Base-by-base conservation (phyloP, 108 stramenopile genomes). In the Cyclostephanos invisitatus region DNA sequence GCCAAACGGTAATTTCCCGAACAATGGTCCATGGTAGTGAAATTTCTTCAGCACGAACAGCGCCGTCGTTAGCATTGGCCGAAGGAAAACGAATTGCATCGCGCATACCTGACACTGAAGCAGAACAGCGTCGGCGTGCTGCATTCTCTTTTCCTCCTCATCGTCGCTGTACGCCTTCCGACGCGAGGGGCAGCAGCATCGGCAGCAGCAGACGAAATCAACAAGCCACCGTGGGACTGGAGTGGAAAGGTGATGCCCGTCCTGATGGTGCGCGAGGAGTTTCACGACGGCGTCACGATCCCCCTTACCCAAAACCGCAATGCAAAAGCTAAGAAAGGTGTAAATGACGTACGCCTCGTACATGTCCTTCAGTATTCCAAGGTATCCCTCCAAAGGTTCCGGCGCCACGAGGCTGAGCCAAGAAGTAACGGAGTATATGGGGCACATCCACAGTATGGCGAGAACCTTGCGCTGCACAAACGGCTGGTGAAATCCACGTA, bases 261-360 rank as follows among this genome's bases (percentile, higher is more conserved):
- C 44, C 12, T 46, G 44, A 51, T 78, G 84, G 24, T 67, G 60
- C 7, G 90, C 82, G 55, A 96, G 73, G 20, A 85, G 40, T 70
- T 89, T 83, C 9, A 97, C 86, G 21, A 94, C 96, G 12, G 74
- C 80, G 37, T 84, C 68, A 27, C 91, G 78, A 73, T 94, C 82
- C 8, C 96, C 96, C 75, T 86, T 89, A 1, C 93, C 96, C 66
- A 96, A 46, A 6, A 95, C 93, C 5, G 92, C 83, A 55, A 97
- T 93, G 46, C 91, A 89, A 75, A 97, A 93, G 25, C 84, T 82
- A 7, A 97, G 60, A 70, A 97, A 97, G 63, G 89, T 81, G 78
- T 94, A 97, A 62, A 97, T 90, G 50, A 96, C 87, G 72, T 97
- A 97, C 2, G 94, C 91, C 69, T 97, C 96, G 64, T 95, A 95